Percentiles rank a stretch among this genome's conserved stretches.
Evolutionary conservation across 2,329 filamentous ascomycete species (phyloP).

Genomic region (Geosmithia morbida): DNA sequence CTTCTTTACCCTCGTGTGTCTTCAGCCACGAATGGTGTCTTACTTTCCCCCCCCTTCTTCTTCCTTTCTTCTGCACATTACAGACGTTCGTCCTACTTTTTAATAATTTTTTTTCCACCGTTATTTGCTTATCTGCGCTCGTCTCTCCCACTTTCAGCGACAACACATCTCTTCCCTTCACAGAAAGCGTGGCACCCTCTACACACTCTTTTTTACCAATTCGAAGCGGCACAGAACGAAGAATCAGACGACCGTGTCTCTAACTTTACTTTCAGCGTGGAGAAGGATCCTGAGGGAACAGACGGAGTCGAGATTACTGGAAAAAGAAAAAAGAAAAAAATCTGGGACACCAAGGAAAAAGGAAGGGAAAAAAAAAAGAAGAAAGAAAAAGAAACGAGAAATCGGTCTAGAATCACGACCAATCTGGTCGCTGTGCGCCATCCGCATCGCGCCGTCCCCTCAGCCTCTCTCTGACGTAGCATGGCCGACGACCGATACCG

Average conservation of each 20-base stretch:
- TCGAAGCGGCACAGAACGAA: neutral
- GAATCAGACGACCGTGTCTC: neutral
- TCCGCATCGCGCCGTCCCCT: neutral
- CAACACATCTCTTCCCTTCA: neutral
- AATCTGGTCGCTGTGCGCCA: neutral
- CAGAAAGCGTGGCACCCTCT: neutral
- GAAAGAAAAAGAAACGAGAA: too few species aligned
- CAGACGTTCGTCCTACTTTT: neutral
- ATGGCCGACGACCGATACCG: constrained; percentile 24
- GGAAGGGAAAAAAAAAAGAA: too few species aligned
- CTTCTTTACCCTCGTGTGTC: constrained; percentile 4
- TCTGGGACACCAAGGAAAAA: too few species aligned
- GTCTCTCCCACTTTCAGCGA: neutral
- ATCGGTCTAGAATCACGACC: neutral
- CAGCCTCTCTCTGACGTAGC: constrained; percentile 5
- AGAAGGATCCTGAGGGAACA: neutral
- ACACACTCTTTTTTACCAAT: neutral
- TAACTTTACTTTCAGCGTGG: neutral
- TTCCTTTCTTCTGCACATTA: neutral
- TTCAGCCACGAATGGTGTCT: constrained; percentile 18
- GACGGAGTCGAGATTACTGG: too few species aligned
- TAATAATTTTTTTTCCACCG: neutral
- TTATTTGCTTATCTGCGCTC: neutral
- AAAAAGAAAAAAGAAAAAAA: too few species aligned
- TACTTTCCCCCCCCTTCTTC: neutral